These are phyloP conservation scores for Ceratobasidium sp. DNA, from an alignment of 1,284 basidiomycete genomes.

Conservation along the genomic window DNA sequence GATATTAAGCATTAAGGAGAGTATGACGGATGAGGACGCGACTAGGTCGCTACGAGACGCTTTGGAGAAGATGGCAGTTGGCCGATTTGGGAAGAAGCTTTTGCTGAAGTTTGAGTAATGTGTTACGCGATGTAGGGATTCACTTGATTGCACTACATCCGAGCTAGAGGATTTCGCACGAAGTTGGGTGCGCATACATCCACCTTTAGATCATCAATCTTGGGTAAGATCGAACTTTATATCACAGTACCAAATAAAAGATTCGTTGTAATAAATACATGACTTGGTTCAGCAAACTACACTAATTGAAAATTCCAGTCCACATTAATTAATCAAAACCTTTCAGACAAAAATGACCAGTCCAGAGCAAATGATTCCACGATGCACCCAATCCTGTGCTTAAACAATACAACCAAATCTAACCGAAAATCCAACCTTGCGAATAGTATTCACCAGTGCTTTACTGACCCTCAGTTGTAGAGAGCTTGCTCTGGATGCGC, in stretches of 20 bases:
- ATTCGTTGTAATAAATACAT: neutral
- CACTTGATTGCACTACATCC: neutral
- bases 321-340: conserved; percentile 1
- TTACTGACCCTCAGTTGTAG: neutral
- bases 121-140: neutral
- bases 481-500: neutral
- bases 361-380: neutral
- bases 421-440: no score
- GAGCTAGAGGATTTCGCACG: neutral
- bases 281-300: neutral
- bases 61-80: conserved; percentile 65
- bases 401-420: neutral
- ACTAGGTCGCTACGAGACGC: conserved; percentile 64
- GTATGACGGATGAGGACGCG: conserved; percentile 68
- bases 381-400: neutral
- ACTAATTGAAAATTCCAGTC: neutral
- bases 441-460: no score
- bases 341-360: neutral
- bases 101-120: conserved; percentile 67
- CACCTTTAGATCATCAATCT: neutral
- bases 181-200: conserved; percentile 3
- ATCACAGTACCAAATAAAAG: neutral
- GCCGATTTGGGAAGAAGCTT: conserved; percentile 78
- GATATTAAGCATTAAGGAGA: conserved; percentile 67
- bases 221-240: neutral